These are phyloP conservation scores for Russula abietina DNA, from an alignment of 768 basidiomycete species.

Conservation along the genomic window DNA sequence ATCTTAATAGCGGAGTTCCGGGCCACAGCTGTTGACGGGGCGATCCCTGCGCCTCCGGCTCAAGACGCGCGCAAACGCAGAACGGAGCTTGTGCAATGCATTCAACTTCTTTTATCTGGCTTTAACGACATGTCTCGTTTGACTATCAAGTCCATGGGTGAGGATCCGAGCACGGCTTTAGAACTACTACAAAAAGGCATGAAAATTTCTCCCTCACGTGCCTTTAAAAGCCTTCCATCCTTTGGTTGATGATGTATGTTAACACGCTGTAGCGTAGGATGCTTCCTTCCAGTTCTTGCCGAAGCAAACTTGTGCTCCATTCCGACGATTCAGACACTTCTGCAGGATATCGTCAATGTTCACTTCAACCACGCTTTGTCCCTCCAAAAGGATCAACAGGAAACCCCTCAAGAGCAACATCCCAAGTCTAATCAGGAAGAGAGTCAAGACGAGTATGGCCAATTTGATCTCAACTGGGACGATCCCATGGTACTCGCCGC, in stretches of 20 bases:
- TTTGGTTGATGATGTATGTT: neutral
- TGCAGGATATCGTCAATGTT: conserved; percentile 47
- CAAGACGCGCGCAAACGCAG: conserved; percentile 7
- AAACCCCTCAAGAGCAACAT: conserved; percentile 32
- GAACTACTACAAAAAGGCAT: conserved; percentile 17
- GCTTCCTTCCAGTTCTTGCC: conserved; percentile 9
- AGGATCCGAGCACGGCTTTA: conserved; percentile 1
- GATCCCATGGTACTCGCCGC: conserved; percentile 56
- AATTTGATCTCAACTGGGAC: conserved; percentile 51
- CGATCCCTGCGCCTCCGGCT: neutral
- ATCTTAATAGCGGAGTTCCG: conserved; percentile 52
- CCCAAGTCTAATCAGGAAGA: conserved; percentile 48
- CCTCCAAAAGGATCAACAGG: conserved; percentile 32
- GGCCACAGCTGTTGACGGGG: conserved; percentile 11
- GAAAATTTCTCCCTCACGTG: neutral
- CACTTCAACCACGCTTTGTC: conserved; percentile 38
- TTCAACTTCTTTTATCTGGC: conserved; percentile 15
- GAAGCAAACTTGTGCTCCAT: conserved; percentile 8
- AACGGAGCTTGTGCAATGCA: conserved; percentile 24
- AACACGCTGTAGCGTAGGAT: conserved; percentile 6
- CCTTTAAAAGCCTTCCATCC: neutral
- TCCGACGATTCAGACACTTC: conserved; percentile 12
- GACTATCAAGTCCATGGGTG: conserved; percentile 19
- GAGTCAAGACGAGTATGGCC: conserved; percentile 72
- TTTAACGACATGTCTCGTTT: conserved; percentile 37